Conservation (phyloP, 345 rosid genomes). For the Gossypium rotundifolium region DNA sequence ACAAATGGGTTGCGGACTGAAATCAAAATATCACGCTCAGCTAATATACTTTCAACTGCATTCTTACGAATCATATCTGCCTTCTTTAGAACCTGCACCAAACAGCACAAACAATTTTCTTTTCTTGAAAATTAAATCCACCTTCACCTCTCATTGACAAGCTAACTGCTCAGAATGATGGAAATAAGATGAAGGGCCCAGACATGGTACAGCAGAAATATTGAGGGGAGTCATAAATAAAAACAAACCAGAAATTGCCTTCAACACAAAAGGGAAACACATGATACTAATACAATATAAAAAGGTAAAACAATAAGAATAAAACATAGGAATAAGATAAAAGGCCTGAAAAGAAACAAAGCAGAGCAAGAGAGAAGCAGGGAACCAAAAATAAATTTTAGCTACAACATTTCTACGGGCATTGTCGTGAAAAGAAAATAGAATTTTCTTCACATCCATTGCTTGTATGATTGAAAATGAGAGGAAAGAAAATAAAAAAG, state of each 20-base stretch:
- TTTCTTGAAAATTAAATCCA: neutral
- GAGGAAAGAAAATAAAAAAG: neutral
- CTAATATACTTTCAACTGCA: constrained; percentile 99
- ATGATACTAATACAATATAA: neutral
- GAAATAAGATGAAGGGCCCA: too few relatives aligned
- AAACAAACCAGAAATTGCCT: neutral
- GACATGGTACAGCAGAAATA: neutral
- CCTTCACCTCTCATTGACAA: neutral
- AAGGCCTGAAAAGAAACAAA: neutral
- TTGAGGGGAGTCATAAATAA: neutral
- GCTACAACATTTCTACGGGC: neutral
- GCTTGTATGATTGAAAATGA: neutral
- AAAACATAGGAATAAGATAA: neutral
- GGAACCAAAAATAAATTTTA: neutral
- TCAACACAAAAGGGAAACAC: neutral
- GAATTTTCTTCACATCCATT: neutral
- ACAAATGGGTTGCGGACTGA: constrained; percentile 99
- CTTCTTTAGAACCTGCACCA: constrained; percentile 83
- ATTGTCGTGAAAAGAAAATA: neutral
- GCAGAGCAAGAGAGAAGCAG: neutral
- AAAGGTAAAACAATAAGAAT: neutral
- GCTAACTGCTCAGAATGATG: neutral
- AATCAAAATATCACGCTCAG: constrained; percentile 97
- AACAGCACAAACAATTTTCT: constrained; percentile 17
- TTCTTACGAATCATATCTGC: constrained; percentile 99